Evolutionary conservation across 306 rosid species (phyloP).

Genomic region (Luffa acutangula): DNA sequence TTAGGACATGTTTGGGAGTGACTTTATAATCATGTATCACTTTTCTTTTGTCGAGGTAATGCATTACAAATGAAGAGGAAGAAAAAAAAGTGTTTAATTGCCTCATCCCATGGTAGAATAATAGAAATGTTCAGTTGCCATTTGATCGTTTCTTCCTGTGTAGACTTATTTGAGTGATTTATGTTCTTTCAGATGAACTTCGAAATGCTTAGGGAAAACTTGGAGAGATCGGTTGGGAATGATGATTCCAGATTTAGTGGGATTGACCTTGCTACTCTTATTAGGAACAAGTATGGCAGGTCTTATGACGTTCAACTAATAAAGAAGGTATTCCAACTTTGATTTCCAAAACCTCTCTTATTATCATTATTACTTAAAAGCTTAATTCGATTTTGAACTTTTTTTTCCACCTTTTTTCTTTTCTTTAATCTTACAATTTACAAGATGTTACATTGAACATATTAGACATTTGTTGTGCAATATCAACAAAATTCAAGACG

Average conservation of each 20-base stretch:
- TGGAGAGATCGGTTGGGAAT: slow-evolving; percentile 72
- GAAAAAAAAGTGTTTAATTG: too few relatives aligned
- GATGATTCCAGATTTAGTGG: slow-evolving; percentile 89
- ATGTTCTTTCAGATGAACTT: slow-evolving; percentile 38
- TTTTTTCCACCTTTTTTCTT: background rate
- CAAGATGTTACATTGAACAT: background rate
- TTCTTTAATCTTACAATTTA: background rate
- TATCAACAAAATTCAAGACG: background rate
- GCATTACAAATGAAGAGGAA: too few relatives aligned
- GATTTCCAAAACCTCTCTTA: background rate
- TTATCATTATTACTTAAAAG: background rate
- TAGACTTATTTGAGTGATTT: background rate
- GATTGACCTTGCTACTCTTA: slow-evolving; percentile 86
- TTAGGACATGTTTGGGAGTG: too few relatives aligned
- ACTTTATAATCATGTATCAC: too few relatives aligned
- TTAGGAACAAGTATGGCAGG: slow-evolving; percentile 84
- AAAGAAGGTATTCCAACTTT: slow-evolving; percentile 50
- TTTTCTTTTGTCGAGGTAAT: too few relatives aligned
- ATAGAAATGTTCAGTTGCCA: too few relatives aligned
- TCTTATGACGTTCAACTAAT: slow-evolving; percentile 90
- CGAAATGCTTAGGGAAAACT: slow-evolving; percentile 53
- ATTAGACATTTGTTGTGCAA: background rate
- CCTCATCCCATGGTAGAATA: background rate
- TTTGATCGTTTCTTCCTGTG: background rate
- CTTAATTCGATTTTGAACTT: background rate